A percentile compares a stretch with the other conserved stretches of the same genome.
phyloP scores from a whole-genome alignment of 2,329 filamentous ascomycete species.

The Cladophialophora yegresii region DNA sequence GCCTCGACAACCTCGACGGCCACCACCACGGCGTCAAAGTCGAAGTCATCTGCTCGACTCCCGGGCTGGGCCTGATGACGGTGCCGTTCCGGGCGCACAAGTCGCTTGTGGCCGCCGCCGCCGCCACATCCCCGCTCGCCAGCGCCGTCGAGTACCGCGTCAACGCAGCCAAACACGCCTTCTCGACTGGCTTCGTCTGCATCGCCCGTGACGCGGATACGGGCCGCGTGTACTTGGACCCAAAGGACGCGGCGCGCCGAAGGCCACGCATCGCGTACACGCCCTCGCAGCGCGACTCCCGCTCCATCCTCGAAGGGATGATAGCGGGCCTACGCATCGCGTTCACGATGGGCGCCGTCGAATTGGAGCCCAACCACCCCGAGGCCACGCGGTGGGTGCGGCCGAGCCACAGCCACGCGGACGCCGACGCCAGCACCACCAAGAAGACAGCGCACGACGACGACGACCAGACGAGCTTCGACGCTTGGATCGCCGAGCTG shows the following conservation, averaged over 20 bases:
- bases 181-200: conserved; percentile 71
- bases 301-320: conserved; percentile 70
- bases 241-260: conserved; percentile 68
- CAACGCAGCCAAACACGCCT: conserved; percentile 66
- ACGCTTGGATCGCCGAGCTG: conserved; percentile 57
- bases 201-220: conserved; percentile 74
- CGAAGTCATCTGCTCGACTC: conserved; percentile 58
- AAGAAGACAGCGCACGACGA: conserved; percentile 40
- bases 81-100: conserved; percentile 59
- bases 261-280: conserved; percentile 69
- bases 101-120: not conserved
- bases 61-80: conserved; percentile 22
- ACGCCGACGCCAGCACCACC: no score
- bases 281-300: conserved; percentile 69
- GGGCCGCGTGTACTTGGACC: conserved; percentile 73
- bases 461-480: conserved; percentile 51
- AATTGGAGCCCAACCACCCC: conserved; percentile 69
- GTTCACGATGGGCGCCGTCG: conserved; percentile 75
- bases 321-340: conserved; percentile 73
- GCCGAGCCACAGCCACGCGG: not conserved
- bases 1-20: conserved; percentile 78
- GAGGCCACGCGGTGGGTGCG: conserved; percentile 66
- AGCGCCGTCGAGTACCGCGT: conserved; percentile 71
- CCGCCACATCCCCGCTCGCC: not conserved
- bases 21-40: conserved; percentile 81